These are phyloP conservation scores for Rhodotorula diobovata DNA, from an alignment of 768 basidiomycete species.

Conservation along the genomic window DNA sequence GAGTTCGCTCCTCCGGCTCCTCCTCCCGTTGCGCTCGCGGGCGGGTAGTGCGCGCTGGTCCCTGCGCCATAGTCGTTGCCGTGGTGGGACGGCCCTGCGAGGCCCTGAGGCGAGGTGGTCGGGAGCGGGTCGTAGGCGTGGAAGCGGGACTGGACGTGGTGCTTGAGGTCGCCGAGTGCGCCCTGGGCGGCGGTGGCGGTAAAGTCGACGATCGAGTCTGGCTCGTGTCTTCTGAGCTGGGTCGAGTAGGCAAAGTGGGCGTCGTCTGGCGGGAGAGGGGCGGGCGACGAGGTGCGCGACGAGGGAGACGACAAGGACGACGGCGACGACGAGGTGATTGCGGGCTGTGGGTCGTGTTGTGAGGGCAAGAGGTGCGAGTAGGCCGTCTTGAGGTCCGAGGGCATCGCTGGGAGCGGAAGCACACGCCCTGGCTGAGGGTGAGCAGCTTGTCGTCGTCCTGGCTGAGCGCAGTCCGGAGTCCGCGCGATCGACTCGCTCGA, in stretches of 20 bases:
- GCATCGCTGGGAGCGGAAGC: not conserved
- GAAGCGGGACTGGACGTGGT: constrained; percentile 11
- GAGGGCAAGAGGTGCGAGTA: constrained; percentile 20
- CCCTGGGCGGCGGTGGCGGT: not conserved
- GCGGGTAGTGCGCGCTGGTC: not conserved
- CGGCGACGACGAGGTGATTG: constrained; percentile 1
- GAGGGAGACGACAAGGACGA: constrained; percentile 2
- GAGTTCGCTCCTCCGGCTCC: constrained; percentile 1
- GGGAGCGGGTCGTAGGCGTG: constrained; percentile 12
- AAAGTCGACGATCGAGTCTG: constrained; percentile 29
- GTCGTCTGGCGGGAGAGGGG: constrained; percentile 18
- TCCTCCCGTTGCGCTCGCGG: not conserved
- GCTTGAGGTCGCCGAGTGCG: constrained; percentile 23
- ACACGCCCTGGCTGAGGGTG: too few species aligned
- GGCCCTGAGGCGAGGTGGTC: not conserved
- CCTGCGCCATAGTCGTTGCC: not conserved
- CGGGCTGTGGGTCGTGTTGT: not conserved
- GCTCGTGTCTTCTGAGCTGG: constrained; percentile 21
- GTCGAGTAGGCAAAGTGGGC: constrained; percentile 31
- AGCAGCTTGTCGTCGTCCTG: too few species aligned
- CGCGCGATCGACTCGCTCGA: too few species aligned
- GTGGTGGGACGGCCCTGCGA: too few species aligned
- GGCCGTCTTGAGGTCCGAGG: constrained; percentile 14
- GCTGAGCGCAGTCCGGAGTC: too few species aligned
- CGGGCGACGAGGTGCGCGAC: constrained; percentile 1